Evolutionary conservation across 1,284 basidiomycete genomes (phyloP).

Genomic region (Cutaneotrichosporon dermatis): DNA sequence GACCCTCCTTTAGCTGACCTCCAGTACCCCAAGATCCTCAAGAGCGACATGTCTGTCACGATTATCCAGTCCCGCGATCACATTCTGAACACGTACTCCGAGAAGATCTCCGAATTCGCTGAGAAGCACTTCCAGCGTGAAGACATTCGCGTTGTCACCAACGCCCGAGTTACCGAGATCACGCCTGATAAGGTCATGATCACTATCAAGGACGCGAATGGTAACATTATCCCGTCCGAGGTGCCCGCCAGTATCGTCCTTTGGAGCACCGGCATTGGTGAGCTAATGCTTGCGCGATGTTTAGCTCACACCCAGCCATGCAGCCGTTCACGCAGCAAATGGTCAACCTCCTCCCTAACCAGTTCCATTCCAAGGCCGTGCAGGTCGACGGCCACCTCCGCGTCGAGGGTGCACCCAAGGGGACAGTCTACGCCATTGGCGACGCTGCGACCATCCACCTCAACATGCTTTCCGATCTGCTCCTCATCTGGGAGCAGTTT

Average conservation of each 20-base stretch:
- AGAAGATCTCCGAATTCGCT: constrained; percentile 91
- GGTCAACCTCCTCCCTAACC: constrained; percentile 82
- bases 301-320: constrained; percentile 57
- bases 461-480: constrained; percentile 70
- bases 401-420: constrained; percentile 84
- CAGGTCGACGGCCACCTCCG: constrained; percentile 63
- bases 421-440: constrained; percentile 90
- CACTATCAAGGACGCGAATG: constrained; percentile 58
- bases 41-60: constrained; percentile 81
- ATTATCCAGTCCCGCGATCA: constrained; percentile 93
- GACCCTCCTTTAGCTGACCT: constrained; percentile 1
- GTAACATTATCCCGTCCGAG: constrained; percentile 49
- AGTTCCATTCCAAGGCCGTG: constrained; percentile 79
- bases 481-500: constrained; percentile 81
- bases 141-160: constrained; percentile 75
- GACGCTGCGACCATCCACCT: constrained; percentile 93
- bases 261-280: constrained; percentile 94
- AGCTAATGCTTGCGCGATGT: constrained; percentile 10
- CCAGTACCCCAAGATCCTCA: constrained; percentile 87
- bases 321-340: constrained; percentile 86
- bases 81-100: constrained; percentile 83
- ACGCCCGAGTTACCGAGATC: constrained; percentile 77
- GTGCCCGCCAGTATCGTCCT: constrained; percentile 86
- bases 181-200: constrained; percentile 69
- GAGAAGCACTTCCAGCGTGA: constrained; percentile 81